Evolutionary conservation across 805 yeast species (phyloP).

Genomic region (Starmerella bombicola): DNA sequence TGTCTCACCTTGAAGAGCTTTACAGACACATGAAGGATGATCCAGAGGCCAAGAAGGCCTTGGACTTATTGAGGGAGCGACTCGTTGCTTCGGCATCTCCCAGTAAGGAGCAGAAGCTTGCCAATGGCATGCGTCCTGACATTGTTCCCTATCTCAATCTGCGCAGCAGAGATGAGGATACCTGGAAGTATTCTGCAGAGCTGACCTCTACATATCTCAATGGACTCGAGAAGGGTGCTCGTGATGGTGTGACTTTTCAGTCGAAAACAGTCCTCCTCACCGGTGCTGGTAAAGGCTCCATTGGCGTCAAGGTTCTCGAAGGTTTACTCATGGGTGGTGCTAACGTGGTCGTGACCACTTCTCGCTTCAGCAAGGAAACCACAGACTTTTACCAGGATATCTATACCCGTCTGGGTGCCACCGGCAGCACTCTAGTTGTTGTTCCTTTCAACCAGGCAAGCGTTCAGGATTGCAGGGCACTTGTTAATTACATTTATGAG

Average conservation of each 20-base stretch:
- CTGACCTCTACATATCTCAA: constrained; percentile 70
- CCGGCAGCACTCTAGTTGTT: constrained; percentile 83
- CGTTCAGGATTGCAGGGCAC: constrained; percentile 78
- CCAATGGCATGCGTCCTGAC: constrained; percentile 33
- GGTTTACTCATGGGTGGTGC: constrained; percentile 98
- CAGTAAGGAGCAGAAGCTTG: constrained; percentile 9
- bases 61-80: constrained; percentile 22
- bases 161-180: constrained; percentile 61
- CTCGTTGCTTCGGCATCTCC: constrained; percentile 7
- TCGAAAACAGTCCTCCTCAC: constrained; percentile 83
- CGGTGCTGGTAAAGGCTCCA: constrained; percentile 98
- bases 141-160: constrained; percentile 92
- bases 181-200: constrained; percentile 74
- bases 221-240: constrained; percentile 86
- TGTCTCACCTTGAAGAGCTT: constrained; percentile 31
- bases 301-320: constrained; percentile 92
- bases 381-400: constrained; percentile 92
- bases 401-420: constrained; percentile 85
- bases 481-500: constrained; percentile 74
- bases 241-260: constrained; percentile 82
- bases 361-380: constrained; percentile 83
- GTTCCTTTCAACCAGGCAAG: constrained; percentile 99
- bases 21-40: constrained; percentile 20
- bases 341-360: constrained; percentile 88
- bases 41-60: constrained; percentile 22